These are phyloP conservation scores for Crepidotus variabilis DNA, from an alignment of 768 basidiomycete species.

Conservation along the genomic window DNA sequence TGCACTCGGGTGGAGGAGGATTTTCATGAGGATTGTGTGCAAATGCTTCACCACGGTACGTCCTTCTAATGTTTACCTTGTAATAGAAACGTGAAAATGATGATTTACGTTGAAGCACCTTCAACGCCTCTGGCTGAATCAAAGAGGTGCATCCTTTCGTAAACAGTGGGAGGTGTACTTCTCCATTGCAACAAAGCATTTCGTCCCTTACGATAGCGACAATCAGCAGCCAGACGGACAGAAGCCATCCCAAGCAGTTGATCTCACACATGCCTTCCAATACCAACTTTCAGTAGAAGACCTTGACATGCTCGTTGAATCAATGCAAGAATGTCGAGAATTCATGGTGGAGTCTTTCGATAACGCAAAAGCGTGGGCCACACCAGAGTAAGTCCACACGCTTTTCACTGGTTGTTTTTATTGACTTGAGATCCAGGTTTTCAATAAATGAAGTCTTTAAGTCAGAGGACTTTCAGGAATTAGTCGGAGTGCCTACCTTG, in stretches of 20 bases:
- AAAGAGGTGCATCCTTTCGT: slow-evolving; percentile 30
- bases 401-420: not conserved
- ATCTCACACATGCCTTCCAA: slow-evolving; percentile 14
- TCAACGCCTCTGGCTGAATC: slow-evolving; percentile 25
- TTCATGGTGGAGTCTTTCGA: not conserved
- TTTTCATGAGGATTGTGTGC: slow-evolving; percentile 29
- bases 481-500: not conserved
- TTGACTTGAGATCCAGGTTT: not conserved
- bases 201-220: not conserved
- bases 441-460: not conserved
- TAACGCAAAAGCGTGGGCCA: not conserved
- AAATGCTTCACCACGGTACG: slow-evolving; percentile 27
- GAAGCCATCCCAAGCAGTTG: not conserved
- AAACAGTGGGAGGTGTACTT: slow-evolving; percentile 40
- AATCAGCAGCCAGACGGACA: not conserved
- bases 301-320: slow-evolving; percentile 9
- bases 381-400: not conserved
- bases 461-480: not conserved
- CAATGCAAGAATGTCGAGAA: not conserved
- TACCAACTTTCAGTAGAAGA: slow-evolving; percentile 15
- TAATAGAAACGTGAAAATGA: not conserved
- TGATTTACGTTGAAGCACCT: slow-evolving; percentile 24
- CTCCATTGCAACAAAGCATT: slow-evolving; percentile 23
- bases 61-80: not conserved
- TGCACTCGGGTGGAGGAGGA: slow-evolving; percentile 19